Evolutionary conservation across 164 flowering plant genomes (phyloP).

Genomic region (Dillenia turbinata): DNA sequence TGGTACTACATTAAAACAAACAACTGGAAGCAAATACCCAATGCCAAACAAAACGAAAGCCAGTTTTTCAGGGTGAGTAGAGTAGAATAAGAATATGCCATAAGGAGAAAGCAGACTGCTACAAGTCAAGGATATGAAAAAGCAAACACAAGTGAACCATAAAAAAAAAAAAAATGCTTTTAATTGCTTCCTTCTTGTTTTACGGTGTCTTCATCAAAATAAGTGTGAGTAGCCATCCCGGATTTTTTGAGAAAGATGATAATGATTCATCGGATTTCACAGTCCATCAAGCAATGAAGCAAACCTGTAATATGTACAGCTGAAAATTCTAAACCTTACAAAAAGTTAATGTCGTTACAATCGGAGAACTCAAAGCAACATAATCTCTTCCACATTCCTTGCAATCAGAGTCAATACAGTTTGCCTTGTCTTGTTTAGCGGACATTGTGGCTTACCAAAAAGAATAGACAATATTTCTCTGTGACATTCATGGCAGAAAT

Average conservation of each 20-base stretch:
- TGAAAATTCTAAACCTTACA: constrained; percentile 1
- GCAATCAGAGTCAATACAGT: constrained; percentile 10
- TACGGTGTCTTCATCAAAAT: too few species aligned
- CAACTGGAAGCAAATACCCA: too few species aligned
- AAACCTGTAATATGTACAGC: constrained; percentile 17
- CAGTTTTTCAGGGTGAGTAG: too few species aligned
- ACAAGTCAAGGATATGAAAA: too few species aligned
- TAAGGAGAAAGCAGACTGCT: too few species aligned
- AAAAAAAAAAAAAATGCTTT: too few species aligned
- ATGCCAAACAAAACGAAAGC: too few species aligned
- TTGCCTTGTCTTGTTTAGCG: constrained; percentile 20
- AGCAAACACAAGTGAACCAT: too few species aligned
- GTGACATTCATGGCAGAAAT: constrained; percentile 84
- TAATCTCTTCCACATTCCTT: constrained; percentile 3
- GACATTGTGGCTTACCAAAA: constrained; percentile 73
- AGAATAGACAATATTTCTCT: constrained; percentile 59
- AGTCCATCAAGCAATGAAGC: constrained; percentile 7
- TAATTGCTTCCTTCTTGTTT: too few species aligned
- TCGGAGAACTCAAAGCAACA: constrained; percentile 5
- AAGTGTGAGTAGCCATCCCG: too few species aligned
- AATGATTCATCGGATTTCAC: constrained; percentile 3
- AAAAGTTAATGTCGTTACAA: background rate
- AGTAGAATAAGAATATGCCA: too few species aligned
- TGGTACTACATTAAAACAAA: too few species aligned
- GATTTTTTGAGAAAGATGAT: background rate